phyloP scores from a whole-genome alignment of 2,329 filamentous ascomycete species.

The Ophiostoma sp. region DNA sequence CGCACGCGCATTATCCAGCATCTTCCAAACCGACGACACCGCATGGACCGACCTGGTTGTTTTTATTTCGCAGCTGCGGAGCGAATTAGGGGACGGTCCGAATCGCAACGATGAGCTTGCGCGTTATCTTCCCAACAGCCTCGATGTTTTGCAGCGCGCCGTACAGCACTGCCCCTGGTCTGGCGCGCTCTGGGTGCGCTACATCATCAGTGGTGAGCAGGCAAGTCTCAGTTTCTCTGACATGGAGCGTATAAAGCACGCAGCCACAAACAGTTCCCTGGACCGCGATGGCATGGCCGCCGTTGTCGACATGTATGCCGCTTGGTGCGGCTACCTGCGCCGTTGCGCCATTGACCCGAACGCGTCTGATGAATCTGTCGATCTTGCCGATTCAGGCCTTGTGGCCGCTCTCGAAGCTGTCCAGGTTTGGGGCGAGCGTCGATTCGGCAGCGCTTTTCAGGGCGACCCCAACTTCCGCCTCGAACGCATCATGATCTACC shows the following conservation, averaged over 20 bases:
- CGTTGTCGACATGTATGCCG: slow-evolving; percentile 85
- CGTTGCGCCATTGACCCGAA: slow-evolving; percentile 75
- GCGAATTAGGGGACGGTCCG: slow-evolving; percentile 39
- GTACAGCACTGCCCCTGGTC: slow-evolving; percentile 93
- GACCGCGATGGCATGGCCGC: slow-evolving; percentile 85
- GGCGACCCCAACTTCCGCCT: slow-evolving; percentile 89
- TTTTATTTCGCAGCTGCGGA: slow-evolving; percentile 60
- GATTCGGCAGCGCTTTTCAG: slow-evolving; percentile 72
- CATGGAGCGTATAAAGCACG: slow-evolving; percentile 88
- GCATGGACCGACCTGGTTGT: slow-evolving; percentile 84
- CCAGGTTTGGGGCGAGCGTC: slow-evolving; percentile 71
- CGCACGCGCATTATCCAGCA: slow-evolving; percentile 68
- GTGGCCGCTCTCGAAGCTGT: slow-evolving; percentile 84
- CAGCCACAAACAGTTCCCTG: slow-evolving; percentile 81
- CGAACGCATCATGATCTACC: slow-evolving; percentile 89
- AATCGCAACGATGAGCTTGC: slow-evolving; percentile 41
- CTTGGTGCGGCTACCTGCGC: slow-evolving; percentile 93
- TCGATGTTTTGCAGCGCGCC: slow-evolving; percentile 76
- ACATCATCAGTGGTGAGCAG: slow-evolving; percentile 80
- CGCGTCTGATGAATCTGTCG: slow-evolving; percentile 76
- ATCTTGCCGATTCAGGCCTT: slow-evolving; percentile 88
- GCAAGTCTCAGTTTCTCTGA: slow-evolving; percentile 73
- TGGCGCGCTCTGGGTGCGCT: slow-evolving; percentile 85
- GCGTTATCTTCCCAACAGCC: slow-evolving; percentile 49
- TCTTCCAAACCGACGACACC: slow-evolving; percentile 70